Conservation (phyloP, 495 filamentous ascomycete genomes). For the Penicillium simplicissimum region DNA sequence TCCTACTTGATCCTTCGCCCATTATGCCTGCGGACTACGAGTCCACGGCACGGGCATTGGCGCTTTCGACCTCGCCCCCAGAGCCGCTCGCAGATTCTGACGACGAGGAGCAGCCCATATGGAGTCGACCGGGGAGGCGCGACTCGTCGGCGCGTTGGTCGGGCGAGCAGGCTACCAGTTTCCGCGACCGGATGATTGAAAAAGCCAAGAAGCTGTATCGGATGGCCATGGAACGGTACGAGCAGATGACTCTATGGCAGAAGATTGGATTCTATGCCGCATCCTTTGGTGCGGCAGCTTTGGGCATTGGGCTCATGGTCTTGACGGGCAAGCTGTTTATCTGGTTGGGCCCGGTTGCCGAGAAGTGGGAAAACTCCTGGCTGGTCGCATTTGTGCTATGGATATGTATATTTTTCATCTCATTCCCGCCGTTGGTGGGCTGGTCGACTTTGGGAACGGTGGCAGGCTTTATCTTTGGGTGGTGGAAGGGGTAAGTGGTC, state of each 20-base stretch:
- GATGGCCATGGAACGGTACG: slow-evolving; percentile 42
- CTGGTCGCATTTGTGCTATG: slow-evolving; percentile 81
- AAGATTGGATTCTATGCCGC: slow-evolving; percentile 56
- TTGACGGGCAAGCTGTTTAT: slow-evolving; percentile 78
- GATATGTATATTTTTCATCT: slow-evolving; percentile 70
- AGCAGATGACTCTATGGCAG: slow-evolving; percentile 60
- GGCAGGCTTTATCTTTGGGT: slow-evolving; percentile 89
- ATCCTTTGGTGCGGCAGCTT: slow-evolving; percentile 46
- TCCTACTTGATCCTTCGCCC: slow-evolving; percentile 10
- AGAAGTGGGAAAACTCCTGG: slow-evolving; percentile 66
- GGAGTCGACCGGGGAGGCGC: slow-evolving; percentile 40
- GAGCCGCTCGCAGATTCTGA: slow-evolving; percentile 35
- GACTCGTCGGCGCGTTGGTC: slow-evolving; percentile 33
- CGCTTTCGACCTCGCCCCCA: slow-evolving; percentile 57
- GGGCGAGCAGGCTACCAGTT: slow-evolving; percentile 26
- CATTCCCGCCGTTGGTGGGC: slow-evolving; percentile 89
- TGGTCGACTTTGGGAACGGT: slow-evolving; percentile 86
- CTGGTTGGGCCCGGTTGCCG: slow-evolving; percentile 66
- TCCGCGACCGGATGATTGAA: slow-evolving; percentile 49
- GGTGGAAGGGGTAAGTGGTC: slow-evolving; percentile 70
- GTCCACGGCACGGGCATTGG: slow-evolving; percentile 65
- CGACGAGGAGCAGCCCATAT: slow-evolving; percentile 45
- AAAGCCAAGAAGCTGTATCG: slow-evolving; percentile 34
- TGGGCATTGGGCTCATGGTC: slow-evolving; percentile 66
- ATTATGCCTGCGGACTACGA: slow-evolving; percentile 59